Conservation (phyloP, 2,329 filamentous ascomycete species). For the Fonsecaea pugnacius region DNA sequence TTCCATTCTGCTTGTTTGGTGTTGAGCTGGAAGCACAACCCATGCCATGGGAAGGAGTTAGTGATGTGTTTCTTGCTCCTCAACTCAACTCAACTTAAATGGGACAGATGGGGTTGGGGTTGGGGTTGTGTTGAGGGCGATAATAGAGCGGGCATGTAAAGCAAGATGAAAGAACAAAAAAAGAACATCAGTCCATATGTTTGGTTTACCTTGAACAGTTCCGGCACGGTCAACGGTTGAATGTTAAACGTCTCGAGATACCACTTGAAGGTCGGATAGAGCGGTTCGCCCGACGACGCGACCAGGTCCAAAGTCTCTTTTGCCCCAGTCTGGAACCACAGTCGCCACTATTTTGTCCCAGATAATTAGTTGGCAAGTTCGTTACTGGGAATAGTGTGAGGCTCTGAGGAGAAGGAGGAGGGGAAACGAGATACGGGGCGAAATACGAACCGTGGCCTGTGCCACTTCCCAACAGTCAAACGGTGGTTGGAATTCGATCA, state of each 20-base stretch:
- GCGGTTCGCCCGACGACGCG: constrained; percentile 61
- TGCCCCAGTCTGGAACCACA: constrained; percentile 67
- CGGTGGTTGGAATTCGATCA: constrained; percentile 28
- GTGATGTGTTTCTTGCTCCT: background rate
- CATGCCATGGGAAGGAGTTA: background rate
- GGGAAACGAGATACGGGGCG: constrained; percentile 18
- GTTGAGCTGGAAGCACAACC: constrained; percentile 16
- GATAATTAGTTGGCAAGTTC: constrained; percentile 47
- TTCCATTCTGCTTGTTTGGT: constrained; percentile 50
- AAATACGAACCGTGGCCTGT: constrained; percentile 13
- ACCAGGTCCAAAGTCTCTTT: constrained; percentile 58
- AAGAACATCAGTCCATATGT: too few species aligned
- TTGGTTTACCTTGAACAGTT: constrained; percentile 37
- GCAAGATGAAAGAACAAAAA: too few species aligned
- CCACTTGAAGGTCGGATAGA: constrained; percentile 61
- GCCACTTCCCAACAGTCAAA: constrained; percentile 32
- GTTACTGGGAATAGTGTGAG: constrained; percentile 30
- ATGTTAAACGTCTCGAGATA: constrained; percentile 61
- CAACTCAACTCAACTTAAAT: background rate
- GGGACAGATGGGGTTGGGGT: too few species aligned
- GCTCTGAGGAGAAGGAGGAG: too few species aligned
- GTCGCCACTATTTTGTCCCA: constrained; percentile 45
- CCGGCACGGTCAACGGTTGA: constrained; percentile 47
- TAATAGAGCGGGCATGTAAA: too few species aligned
- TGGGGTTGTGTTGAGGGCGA: background rate